These are phyloP conservation scores for Yamadazyma pseudoaaseri DNA, from an alignment of 1,139 yeast genomes.

Conservation along the genomic window DNA sequence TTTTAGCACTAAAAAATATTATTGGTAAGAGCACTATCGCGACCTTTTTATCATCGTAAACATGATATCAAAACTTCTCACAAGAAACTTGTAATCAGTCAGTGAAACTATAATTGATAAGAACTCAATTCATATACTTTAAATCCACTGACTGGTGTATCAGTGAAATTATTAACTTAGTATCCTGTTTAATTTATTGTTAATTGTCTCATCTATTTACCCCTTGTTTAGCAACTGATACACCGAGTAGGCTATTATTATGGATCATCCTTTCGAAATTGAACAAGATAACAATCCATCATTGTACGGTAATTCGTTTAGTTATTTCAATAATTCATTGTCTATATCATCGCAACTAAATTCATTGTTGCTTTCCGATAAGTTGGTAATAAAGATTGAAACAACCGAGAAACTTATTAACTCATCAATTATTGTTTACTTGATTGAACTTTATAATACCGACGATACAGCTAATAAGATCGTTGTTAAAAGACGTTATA, in stretches of 20 bases:
- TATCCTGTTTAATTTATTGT: too few species aligned
- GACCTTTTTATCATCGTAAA: too few species aligned
- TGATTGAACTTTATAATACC: slow-evolving; percentile 24
- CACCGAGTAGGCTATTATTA: slow-evolving; percentile 2
- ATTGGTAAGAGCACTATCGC: too few species aligned
- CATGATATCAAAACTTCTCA: too few species aligned
- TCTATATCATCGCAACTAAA: slow-evolving; percentile 40
- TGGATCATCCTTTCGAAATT: slow-evolving; percentile 28
- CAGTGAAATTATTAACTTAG: too few species aligned
- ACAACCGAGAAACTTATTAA: slow-evolving; percentile 38
- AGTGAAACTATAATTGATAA: too few species aligned
- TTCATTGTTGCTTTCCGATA: slow-evolving; percentile 26
- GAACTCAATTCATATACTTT: too few species aligned
- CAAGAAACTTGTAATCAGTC: too few species aligned
- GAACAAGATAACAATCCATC: slow-evolving; percentile 53
- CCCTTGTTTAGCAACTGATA: too few species aligned
- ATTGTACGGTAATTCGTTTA: slow-evolving; percentile 32
- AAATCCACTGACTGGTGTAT: too few species aligned
- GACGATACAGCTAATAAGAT: slow-evolving; percentile 7
- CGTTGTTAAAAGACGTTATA: slow-evolving; percentile 49
- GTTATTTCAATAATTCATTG: slow-evolving; percentile 32
- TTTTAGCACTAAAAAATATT: too few species aligned
- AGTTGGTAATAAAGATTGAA: slow-evolving; percentile 29
- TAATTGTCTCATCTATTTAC: too few species aligned
- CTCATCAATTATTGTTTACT: slow-evolving; percentile 41